Base-by-base conservation (phyloP, 202 grass and related monocot genomes). In the Hordeum pubiflorum region DNA sequence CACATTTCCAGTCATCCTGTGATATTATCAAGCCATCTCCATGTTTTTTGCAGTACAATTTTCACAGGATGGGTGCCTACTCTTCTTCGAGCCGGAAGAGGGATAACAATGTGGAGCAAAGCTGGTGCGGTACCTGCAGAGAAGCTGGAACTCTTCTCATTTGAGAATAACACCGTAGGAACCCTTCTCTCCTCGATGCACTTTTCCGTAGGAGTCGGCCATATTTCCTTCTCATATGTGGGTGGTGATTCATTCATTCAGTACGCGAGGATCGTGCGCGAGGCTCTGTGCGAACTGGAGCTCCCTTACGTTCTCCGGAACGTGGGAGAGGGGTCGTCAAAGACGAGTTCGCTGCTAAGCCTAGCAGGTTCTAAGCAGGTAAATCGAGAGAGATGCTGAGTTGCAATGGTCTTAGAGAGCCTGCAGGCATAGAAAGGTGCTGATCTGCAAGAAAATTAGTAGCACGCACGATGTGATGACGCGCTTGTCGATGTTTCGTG, bases 11-110 rank as follows among this genome's bases (percentile, higher is more conserved):
- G 13, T 74, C 26, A 56, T 17, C 17, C 3, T 84, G 0, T 58
- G n/a, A 20, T 37, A 31, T 86, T 82, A 57, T 85, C 14, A 74
- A 58, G 18, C 3, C 40, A 12, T 58, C 36, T 37, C 18, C 4
- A 3, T 83, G 26, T 57, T 12, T 84, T 64, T 50, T 91, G 46
- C 83, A 91, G 95, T 74, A 98, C 92, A 82, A 54, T 94, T 63
- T 70, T 98, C 21, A 93, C 92, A 55, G 95, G 95, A 83, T 98
- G 95, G 92, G 84, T 98, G 40, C 95, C 95, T 32, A 98, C 90
- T 38, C 90, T 93, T 87, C 85, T 98, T 26, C 75, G 95, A 75
- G 88, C 92, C 7, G 95, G 95, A 76, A 89, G 92, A 83, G 95
- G 95, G 24, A 98, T 95, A 88, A 91, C 86, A 64, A 59, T 98